A percentile compares a stretch with the other conserved stretches of the same genome.
These are phyloP conservation scores for Arthrobotrys sinensis DNA, from an alignment of 2,329 filamentous ascomycete genomes.

Conservation along the genomic window DNA sequence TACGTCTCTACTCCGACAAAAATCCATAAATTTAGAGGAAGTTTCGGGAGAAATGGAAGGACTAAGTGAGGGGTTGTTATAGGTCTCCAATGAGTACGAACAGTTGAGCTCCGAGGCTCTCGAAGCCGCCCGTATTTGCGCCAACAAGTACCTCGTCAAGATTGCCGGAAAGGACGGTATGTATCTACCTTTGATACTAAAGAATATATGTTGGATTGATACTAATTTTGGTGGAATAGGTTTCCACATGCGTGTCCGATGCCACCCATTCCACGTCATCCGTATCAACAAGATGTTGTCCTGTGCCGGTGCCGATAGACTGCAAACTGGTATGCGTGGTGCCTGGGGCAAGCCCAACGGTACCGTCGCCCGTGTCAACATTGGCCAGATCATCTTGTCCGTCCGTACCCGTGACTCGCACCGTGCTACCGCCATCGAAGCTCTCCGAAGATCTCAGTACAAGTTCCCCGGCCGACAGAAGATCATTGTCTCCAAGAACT, in stretches of 20 bases:
- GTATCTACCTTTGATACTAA: neutral
- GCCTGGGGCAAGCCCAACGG: conserved; percentile 99
- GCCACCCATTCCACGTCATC: conserved; percentile 99
- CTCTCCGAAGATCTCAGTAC: conserved; percentile 99
- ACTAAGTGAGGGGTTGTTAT: conserved; percentile 20
- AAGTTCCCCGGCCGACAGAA: conserved; percentile 99
- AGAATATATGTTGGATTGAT: neutral
- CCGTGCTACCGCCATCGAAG: conserved; percentile 95
- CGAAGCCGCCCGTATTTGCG: conserved; percentile 99
- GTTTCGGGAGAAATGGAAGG: neutral
- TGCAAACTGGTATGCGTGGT: conserved; percentile 99
- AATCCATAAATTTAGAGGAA: neutral
- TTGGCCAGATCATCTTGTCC: conserved; percentile 98
- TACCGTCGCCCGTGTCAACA: conserved; percentile 99
- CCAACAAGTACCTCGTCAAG: conserved; percentile 94
- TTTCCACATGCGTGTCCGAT: conserved; percentile 80
- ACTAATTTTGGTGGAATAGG: conserved; percentile 65
- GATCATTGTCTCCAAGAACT: conserved; percentile 99
- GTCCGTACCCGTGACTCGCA: conserved; percentile 96
- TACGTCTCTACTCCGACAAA: conserved; percentile 36
- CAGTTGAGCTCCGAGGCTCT: conserved; percentile 99
- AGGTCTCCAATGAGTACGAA: conserved; percentile 99
- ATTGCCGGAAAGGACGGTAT: conserved; percentile 76
- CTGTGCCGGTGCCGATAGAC: conserved; percentile 99
- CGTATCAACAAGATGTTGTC: conserved; percentile 99